Percentiles rank a stretch among this genome's conserved stretches.
Conservation (phyloP, 2,329 filamentous ascomycete species). For the Boeremia lycopersici region DNA sequence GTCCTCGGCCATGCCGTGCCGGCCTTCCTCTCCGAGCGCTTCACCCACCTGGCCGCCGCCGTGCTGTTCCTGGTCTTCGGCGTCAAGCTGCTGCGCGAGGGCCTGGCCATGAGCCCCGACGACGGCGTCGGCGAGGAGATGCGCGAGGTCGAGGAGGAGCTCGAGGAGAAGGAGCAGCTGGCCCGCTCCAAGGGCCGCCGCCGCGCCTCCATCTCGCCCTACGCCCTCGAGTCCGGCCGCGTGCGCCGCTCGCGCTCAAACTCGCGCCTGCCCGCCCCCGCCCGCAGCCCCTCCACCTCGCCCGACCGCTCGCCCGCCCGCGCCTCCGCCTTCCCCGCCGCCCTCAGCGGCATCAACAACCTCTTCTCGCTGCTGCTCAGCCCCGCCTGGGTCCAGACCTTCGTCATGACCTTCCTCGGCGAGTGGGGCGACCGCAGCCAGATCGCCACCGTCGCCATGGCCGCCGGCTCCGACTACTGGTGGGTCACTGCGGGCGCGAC, state of each 20-base stretch:
- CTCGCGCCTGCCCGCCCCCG: constrained; percentile 78
- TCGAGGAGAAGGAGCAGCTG: constrained; percentile 88
- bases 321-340: constrained; percentile 60
- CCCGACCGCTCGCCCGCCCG: constrained; percentile 47
- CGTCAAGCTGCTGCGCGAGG: constrained; percentile 80
- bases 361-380: constrained; percentile 86
- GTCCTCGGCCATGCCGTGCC: constrained; percentile 92
- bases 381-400: constrained; percentile 98
- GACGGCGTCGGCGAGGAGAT: constrained; percentile 96
- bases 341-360: constrained; percentile 76
- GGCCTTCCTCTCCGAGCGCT: constrained; percentile 83
- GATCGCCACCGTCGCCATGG: constrained; percentile 99
- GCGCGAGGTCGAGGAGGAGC: constrained; percentile 92
- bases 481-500: constrained; percentile 93
- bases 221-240: constrained; percentile 80
- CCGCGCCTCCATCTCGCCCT: constrained; percentile 73
- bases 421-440: constrained; percentile 98
- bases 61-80: constrained; percentile 90
- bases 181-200: constrained; percentile 68
- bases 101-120: constrained; percentile 83
- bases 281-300: constrained; percentile 74
- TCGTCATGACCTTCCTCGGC: constrained; percentile 97
- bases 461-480: constrained; percentile 97
- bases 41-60: constrained; percentile 87
- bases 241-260: constrained; percentile 74